phyloP scores from a whole-genome alignment of 768 basidiomycete genomes.

The Tricholoma bakamatsutake region DNA sequence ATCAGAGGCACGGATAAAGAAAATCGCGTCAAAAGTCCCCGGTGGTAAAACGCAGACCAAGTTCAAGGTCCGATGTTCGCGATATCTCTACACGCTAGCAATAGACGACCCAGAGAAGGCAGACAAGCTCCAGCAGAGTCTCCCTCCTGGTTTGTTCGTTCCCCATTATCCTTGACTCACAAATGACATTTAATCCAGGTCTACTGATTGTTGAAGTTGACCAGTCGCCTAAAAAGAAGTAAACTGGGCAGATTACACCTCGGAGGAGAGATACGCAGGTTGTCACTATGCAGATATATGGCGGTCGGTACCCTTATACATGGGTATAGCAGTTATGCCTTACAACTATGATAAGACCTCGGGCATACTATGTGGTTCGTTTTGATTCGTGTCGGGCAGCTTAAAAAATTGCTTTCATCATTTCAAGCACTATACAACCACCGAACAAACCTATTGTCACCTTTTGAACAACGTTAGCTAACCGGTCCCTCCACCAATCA shows the following conservation, averaged over 20 bases:
- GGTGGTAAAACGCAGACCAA: conserved; percentile 83
- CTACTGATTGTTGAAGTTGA: conserved; percentile 68
- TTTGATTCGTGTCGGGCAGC: not conserved
- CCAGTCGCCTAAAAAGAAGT: conserved; percentile 71
- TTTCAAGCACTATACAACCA: conserved; percentile 14
- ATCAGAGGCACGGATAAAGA: conserved; percentile 96
- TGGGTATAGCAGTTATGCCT: conserved; percentile 24
- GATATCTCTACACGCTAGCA: conserved; percentile 96
- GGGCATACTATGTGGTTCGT: not conserved
- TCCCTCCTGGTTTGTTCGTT: conserved; percentile 85
- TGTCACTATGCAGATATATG: conserved; percentile 19
- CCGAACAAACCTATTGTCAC: conserved; percentile 18
- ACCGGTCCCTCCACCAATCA: conserved; percentile 17
- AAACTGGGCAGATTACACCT: conserved; percentile 24
- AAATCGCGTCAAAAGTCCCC: conserved; percentile 63
- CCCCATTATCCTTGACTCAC: conserved; percentile 1
- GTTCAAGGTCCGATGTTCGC: conserved; percentile 97
- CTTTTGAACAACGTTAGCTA: conserved; percentile 13
- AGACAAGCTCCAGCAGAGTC: conserved; percentile 91
- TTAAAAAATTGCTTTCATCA: conserved; percentile 10
- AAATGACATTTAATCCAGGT: conserved; percentile 33
- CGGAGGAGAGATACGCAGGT: conserved; percentile 8
- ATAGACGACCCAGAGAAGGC: conserved; percentile 97
- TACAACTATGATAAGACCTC: conserved; percentile 8
- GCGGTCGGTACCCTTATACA: conserved; percentile 26